Base-by-base conservation (phyloP, 1,284 basidiomycete species). In the Boletus mariae region DNA sequence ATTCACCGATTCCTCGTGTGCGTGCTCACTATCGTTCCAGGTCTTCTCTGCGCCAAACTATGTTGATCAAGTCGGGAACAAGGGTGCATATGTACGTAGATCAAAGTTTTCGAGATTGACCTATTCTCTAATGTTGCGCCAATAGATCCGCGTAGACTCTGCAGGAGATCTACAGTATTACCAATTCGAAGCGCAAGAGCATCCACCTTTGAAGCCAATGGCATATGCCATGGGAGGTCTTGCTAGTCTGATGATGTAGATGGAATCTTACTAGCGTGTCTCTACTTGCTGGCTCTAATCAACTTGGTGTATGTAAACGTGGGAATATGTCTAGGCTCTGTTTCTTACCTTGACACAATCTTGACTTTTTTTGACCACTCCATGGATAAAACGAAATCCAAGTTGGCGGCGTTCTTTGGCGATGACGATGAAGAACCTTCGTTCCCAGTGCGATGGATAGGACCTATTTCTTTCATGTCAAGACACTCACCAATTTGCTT, bases 181-280 rank as follows among this genome's bases (percentile, higher is more conserved):
- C 61, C 87, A 93, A 63, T 98, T 95, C 68, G 85, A 90, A 15
- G 93, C 94, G 10, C 84, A 83, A 49, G 86, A 89, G 28, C 94
- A 97, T 73, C 94, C 94, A 20, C 85, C 90, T 48, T 78, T 96
- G 77, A 90, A 85, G 67, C 94, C 94, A 9, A 97, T 97, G 94
- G 93, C 93, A 2, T 97, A 96, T 65, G 80, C 78, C 7, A 78
- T 77, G 55, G 79, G 81, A 26, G 85, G 86, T 5, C 69, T 90
- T 47, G 77, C 80, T 20, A 82, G 71, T 61, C 65, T 90, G 70
- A 78, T 90, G 73, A 82, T 85, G 84, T 73, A 70, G 65, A 31
- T 29, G 8, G 7, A 29, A 42, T 29, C 1, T 25, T 25, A 35
- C 29, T 43, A 10, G 43, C n/a, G 11, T 25, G 10, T 23, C 20